Evolutionary conservation across 2,329 filamentous ascomycete species (phyloP).

Genomic region (Beauveria caledonica): DNA sequence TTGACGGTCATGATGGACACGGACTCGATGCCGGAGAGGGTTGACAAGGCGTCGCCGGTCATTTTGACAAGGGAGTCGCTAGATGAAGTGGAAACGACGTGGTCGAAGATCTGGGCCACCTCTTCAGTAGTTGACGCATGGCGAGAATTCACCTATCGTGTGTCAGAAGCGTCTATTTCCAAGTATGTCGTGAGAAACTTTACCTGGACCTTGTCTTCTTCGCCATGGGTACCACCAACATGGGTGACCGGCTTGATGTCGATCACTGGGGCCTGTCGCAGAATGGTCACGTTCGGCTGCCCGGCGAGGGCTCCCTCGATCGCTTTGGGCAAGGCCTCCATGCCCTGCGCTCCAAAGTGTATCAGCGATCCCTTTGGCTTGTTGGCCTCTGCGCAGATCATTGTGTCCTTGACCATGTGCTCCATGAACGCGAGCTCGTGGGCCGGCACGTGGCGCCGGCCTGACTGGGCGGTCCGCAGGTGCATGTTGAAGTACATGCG

Average conservation of each 20-base stretch:
- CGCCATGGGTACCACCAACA: constrained; percentile 31
- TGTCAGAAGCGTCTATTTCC: not conserved
- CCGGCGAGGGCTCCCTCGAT: constrained; percentile 42
- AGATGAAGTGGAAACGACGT: constrained; percentile 58
- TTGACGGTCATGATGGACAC: constrained; percentile 90
- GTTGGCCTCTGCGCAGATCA: constrained; percentile 24
- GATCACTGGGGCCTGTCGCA: constrained; percentile 38
- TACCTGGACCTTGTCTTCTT: constrained; percentile 35
- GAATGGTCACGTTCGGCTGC: constrained; percentile 53
- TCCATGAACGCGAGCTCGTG: constrained; percentile 23
- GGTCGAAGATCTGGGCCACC: constrained; percentile 34
- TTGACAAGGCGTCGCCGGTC: constrained; percentile 32
- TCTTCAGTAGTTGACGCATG: not conserved
- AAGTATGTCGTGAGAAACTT: constrained; percentile 3
- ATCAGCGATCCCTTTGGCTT: constrained; percentile 24
- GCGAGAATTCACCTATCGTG: not conserved
- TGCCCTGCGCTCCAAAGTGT: constrained; percentile 43
- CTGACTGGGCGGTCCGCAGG: constrained; percentile 15
- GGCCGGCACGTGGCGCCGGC: constrained; percentile 31
- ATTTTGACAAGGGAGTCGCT: constrained; percentile 35
- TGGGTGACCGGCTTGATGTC: constrained; percentile 39
- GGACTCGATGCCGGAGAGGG: constrained; percentile 47
- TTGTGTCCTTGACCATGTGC: constrained; percentile 20
- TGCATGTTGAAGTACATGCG: constrained; percentile 25
- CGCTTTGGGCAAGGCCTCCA: constrained; percentile 50